A percentile compares a stretch with the other conserved stretches of the same genome.
Conservation (phyloP, 176 grass and related monocot species). For the Zea mays region Zm-B73-REFERENCE-NAM-5.0 NC_050097.1:25473501-25474000, state of each 20-base stretch:
- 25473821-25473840: slow-evolving; percentile 49
- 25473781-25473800: slow-evolving; percentile 41
- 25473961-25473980: slow-evolving; percentile 52
- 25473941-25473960: slow-evolving; percentile 85
- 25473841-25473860: slow-evolving; percentile 38
- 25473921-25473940: slow-evolving; percentile 69
- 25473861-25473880: slow-evolving; percentile 33
- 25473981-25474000: slow-evolving; percentile 16
- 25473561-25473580: too few species aligned
- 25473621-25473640: too few species aligned
- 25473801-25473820: slow-evolving; percentile 39
- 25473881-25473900: slow-evolving; percentile 20
- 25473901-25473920: slow-evolving; percentile 39
- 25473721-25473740: background rate
- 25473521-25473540: too few species aligned
- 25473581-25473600: too few species aligned
- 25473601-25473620: too few species aligned
- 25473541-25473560: too few species aligned
- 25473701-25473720: too few species aligned
- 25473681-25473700: too few species aligned
- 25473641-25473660: too few species aligned
- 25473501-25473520: too few species aligned
- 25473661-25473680: too few species aligned
- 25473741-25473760: slow-evolving; percentile 40
- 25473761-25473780: slow-evolving; percentile 40